Evolutionary conservation across 805 yeast species (phyloP).

Genomic region (Wickerhamomyces queroliae): DNA sequence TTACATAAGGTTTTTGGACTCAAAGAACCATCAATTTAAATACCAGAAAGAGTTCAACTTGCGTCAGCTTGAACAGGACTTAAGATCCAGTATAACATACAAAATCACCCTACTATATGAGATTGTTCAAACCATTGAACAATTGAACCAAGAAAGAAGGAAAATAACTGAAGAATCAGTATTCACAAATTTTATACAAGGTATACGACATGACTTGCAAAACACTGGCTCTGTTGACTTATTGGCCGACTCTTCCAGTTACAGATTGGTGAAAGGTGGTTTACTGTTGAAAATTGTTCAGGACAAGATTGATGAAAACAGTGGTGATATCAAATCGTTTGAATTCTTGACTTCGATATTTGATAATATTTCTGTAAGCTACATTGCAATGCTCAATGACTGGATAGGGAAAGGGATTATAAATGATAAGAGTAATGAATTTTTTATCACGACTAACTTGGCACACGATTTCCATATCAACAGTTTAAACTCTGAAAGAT

Average conservation of each 20-base stretch:
- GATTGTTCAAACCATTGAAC: conserved; percentile 45
- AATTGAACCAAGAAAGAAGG: conserved; percentile 35
- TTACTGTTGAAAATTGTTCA: conserved; percentile 59
- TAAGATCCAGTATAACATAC: conserved; percentile 30
- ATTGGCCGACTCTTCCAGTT: conserved; percentile 44
- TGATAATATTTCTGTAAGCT: conserved; percentile 53
- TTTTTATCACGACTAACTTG: conserved; percentile 47
- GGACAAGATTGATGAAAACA: conserved; percentile 43
- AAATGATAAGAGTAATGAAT: conserved; percentile 78
- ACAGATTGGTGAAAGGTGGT: conserved; percentile 73
- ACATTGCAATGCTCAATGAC: conserved; percentile 59
- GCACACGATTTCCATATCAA: conserved; percentile 20
- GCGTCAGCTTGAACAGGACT: conserved; percentile 48
- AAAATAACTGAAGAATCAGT: conserved; percentile 25
- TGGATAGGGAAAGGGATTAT: conserved; percentile 78
- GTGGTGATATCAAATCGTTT: conserved; percentile 59
- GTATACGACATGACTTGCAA: conserved; percentile 29
- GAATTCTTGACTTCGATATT: conserved; percentile 49
- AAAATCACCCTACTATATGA: conserved; percentile 53
- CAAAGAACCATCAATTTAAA: conserved; percentile 49
- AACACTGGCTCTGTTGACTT: conserved; percentile 44
- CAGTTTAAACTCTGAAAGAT: conserved; percentile 43
- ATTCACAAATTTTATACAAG: conserved; percentile 37
- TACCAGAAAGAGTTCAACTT: conserved; percentile 49
- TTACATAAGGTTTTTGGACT: conserved; percentile 28